A percentile compares a stretch with the other conserved stretches of the same genome.
Evolutionary conservation across 306 rosid species (phyloP).

Genomic region (Cajanus cajan): DNA sequence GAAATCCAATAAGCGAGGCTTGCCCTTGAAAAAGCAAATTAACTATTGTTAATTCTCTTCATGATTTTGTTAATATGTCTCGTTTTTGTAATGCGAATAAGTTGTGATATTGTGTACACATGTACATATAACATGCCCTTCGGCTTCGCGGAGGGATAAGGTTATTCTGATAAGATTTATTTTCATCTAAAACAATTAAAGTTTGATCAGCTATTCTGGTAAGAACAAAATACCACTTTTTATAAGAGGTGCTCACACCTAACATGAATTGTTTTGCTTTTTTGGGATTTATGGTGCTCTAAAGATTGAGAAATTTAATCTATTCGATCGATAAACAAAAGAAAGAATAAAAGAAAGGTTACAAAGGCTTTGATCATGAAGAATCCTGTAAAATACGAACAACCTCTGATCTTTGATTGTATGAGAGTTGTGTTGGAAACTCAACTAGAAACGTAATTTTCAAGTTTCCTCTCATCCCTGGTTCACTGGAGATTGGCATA

Average conservation of each 20-base stretch:
- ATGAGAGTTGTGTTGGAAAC: conserved; percentile 62
- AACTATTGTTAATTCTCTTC: background rate
- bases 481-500: conserved; percentile 53
- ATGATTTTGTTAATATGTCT: background rate
- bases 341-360: background rate
- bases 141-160: too few relatives aligned
- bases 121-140: too few relatives aligned
- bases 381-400: conserved; percentile 48
- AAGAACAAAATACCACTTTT: background rate
- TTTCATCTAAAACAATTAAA: background rate
- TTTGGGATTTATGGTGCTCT: background rate
- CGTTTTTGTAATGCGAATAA: background rate
- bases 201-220: background rate
- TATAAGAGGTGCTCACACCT: background rate
- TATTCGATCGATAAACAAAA: background rate
- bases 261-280: background rate
- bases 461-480: conserved; percentile 62
- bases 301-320: background rate
- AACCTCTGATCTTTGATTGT: conserved; percentile 56
- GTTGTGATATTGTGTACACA: too few relatives aligned
- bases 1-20: background rate
- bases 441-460: conserved; percentile 56
- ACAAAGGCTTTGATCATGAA: conserved; percentile 1
- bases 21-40: background rate
- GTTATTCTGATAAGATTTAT: too few relatives aligned